These are phyloP conservation scores for Emericellopsis cladophorae DNA, from an alignment of 2,329 filamentous ascomycete species.

Conservation along the genomic window DNA sequence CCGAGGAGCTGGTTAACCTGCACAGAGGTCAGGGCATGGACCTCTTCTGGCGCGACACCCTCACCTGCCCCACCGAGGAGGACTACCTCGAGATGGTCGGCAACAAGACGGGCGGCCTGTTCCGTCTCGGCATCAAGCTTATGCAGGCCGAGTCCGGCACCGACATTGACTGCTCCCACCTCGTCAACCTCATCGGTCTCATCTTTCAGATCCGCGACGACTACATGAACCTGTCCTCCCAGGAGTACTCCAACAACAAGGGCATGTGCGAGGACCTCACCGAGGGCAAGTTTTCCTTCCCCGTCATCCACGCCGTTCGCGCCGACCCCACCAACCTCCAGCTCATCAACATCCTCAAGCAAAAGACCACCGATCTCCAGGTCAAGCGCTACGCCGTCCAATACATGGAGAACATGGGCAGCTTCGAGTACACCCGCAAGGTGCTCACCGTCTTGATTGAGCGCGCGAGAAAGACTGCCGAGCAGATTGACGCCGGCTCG, in stretches of 20 bases:
- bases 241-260: constrained; percentile 68
- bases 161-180: constrained; percentile 53
- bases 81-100: constrained; percentile 82
- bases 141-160: constrained; percentile 57
- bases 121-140: constrained; percentile 66
- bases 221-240: constrained; percentile 64
- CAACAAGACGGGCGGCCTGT: constrained; percentile 74
- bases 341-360: constrained; percentile 83
- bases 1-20: constrained; percentile 65
- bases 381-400: constrained; percentile 84
- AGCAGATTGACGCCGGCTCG: constrained; percentile 50
- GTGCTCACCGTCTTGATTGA: constrained; percentile 52
- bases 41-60: constrained; percentile 68
- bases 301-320: constrained; percentile 84
- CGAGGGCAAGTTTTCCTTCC: constrained; percentile 87
- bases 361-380: constrained; percentile 74
- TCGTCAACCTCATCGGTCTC: constrained; percentile 68
- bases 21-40: constrained; percentile 79
- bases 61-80: constrained; percentile 67
- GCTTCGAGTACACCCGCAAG: constrained; percentile 71
- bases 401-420: constrained; percentile 85
- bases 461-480: constrained; percentile 49
- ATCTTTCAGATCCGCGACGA: constrained; percentile 80
- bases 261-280: constrained; percentile 83
- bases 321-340: constrained; percentile 61